Percentiles rank a stretch among this genome's conserved stretches.
Conservation (phyloP, 305 asterid genomes). For the Andrographis paniculata region DNA sequence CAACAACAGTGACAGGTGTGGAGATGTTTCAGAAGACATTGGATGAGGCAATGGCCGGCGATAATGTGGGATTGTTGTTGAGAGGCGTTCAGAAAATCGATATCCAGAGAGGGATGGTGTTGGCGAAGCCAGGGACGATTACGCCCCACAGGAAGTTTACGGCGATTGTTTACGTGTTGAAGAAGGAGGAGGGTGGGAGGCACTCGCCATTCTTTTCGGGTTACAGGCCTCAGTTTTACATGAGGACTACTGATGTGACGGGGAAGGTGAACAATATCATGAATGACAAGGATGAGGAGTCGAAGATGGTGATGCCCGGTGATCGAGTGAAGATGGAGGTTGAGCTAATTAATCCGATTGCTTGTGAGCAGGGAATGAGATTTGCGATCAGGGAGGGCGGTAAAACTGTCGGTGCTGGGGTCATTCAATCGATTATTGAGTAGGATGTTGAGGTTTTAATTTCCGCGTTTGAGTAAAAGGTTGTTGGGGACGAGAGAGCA, state of each 20-base stretch:
- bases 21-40: slow-evolving; percentile 48
- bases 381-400: slow-evolving; percentile 53
- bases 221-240: slow-evolving; percentile 49
- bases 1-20: slow-evolving; percentile 41
- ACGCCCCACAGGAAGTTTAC: slow-evolving; percentile 35
- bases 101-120: slow-evolving; percentile 44
- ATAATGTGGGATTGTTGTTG: slow-evolving; percentile 38
- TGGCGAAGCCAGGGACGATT: slow-evolving; percentile 38
- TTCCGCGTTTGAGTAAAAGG: neutral
- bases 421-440: slow-evolving; percentile 35
- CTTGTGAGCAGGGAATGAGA: slow-evolving; percentile 54
- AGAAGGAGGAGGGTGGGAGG: slow-evolving; percentile 51
- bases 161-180: slow-evolving; percentile 38
- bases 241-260: slow-evolving; percentile 46
- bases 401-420: slow-evolving; percentile 48
- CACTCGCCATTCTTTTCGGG: slow-evolving; percentile 50
- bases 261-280: slow-evolving; percentile 38
- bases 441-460: slow-evolving; percentile 10
- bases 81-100: slow-evolving; percentile 44
- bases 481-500: slow-evolving; percentile 7
- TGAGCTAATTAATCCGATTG: slow-evolving; percentile 41
- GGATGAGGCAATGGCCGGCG: slow-evolving; percentile 49
- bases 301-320: slow-evolving; percentile 59
- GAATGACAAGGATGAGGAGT: slow-evolving; percentile 44
- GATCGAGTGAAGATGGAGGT: slow-evolving; percentile 54